Percentiles rank a stretch among this genome's conserved stretches.
These are phyloP conservation scores for Salicornia ramosissima DNA, from an alignment of 148 eudicot species.

Conservation along the genomic window DNA sequence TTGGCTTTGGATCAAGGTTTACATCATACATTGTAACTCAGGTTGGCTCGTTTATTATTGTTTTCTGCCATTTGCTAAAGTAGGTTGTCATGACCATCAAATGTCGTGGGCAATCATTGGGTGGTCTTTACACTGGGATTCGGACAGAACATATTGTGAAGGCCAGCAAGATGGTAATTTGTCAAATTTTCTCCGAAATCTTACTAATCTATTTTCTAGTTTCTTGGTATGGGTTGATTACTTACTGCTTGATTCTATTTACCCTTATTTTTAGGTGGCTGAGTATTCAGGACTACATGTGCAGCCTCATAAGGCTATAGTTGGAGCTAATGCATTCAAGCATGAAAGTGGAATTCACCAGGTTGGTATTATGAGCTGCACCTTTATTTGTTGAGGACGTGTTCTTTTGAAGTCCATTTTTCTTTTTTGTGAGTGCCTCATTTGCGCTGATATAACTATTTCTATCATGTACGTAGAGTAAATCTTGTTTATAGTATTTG, in stretches of 20 bases:
- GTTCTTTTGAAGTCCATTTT: not conserved
- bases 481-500: not conserved
- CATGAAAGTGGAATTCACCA: conserved; percentile 58
- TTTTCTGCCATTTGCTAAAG: not conserved
- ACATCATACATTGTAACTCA: not conserved
- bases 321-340: conserved; percentile 59
- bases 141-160: conserved; percentile 37
- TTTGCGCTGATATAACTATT: too few relatives aligned
- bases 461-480: too few relatives aligned
- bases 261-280: conserved; percentile 31
- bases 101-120: conserved; percentile 43
- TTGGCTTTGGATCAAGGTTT: not conserved
- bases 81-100: conserved; percentile 64
- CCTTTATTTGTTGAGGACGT: not conserved
- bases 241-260: not conserved
- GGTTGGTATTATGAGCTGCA: conserved; percentile 21
- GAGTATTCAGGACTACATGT: conserved; percentile 43
- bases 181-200: conserved; percentile 4
- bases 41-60: conserved; percentile 4
- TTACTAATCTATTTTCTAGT: not conserved
- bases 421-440: not conserved
- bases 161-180: conserved; percentile 47
- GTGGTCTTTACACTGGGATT: conserved; percentile 42
- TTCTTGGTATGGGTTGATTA: not conserved
- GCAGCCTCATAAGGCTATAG: conserved; percentile 58